Evolutionary conservation across 305 asterid species (phyloP), one percentile per base, ranked within the genome.

Genomic region (Caryopteris hybrid): DNA sequence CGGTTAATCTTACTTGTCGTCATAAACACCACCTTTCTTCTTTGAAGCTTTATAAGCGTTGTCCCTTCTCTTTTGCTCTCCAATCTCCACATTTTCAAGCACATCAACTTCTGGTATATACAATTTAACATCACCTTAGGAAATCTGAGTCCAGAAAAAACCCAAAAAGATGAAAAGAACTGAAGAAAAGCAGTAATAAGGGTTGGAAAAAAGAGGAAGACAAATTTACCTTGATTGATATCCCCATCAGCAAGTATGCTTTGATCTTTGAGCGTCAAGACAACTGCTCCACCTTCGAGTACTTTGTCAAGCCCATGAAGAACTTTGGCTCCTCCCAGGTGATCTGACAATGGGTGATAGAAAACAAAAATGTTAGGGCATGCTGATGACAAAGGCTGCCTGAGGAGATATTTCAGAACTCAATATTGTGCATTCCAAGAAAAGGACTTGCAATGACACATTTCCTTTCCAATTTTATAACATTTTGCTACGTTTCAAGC

Each of bases 31-130:
- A 31, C 73, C 78, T 78, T 78, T 94, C 84, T 87, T 94, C 81
- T 91, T 91, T 42, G 90, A 88, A 83, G 97, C 96, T 78, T 63
- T 82, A 67, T 87, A 91, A 63, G 99, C 97, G 1, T 91, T 96
- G 17, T 94, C 76, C 84, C 99, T 83, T 72, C 78, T 79, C 83
- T 83, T 91, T 61, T 94, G 97, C 81, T 94, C 95, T 73, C 99
- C 96, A 71, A 94, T 86, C 84, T 94, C 99, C 81, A 91, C 88
- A 82, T 94, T 91, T 77, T 94, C 99, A 70, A 94, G 97, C 85
- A 82, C 81, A 86, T 94, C 99, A 84, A 83, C 80, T 91, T 91
- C 99, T 93, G 99, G 83, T 76, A 86, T 83, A 88, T 84, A 93
- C 85, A 87, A 87, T 67, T 80, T 79, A 90, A 84, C 74, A 79